phyloP scores from a whole-genome alignment of 192 early-diverging fungal species.

The Coemansia sp. region DNA sequence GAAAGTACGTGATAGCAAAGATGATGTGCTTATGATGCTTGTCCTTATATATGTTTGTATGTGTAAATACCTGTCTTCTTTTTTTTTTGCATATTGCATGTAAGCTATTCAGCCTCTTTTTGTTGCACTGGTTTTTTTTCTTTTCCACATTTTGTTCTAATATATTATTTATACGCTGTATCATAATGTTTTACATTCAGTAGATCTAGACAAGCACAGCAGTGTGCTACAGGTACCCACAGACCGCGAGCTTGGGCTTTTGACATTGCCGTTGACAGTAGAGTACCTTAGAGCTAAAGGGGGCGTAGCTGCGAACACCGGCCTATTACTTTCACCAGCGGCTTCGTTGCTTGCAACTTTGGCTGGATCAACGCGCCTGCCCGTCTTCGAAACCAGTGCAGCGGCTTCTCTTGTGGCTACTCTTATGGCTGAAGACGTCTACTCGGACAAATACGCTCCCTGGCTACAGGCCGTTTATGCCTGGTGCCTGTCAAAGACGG shows the following conservation, averaged over 20 bases:
- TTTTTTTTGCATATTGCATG: conserved; percentile 3
- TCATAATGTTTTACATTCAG: background rate
- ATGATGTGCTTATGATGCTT: background rate
- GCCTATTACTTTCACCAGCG: background rate
- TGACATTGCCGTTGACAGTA: conserved; percentile 6
- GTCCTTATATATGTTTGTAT: background rate
- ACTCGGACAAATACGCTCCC: conserved; percentile 13
- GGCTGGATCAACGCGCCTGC: background rate
- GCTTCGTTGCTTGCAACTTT: background rate
- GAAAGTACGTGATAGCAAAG: conserved; percentile 46
- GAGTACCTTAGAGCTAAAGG: background rate
- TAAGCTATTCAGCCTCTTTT: background rate
- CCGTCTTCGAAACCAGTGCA: conserved; percentile 1
- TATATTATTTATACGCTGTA: background rate
- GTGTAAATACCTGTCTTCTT: background rate
- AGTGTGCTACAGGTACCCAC: background rate
- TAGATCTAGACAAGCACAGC: background rate
- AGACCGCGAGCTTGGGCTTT: conserved; percentile 9
- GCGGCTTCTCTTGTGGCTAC: conserved; percentile 17
- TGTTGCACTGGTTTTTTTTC: background rate
- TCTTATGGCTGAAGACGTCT: conserved; percentile 8
- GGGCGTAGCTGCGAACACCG: background rate
- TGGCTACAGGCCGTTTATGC: conserved; percentile 31
- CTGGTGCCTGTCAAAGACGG: conserved; percentile 22
- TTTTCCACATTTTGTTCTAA: conserved; percentile 6